phyloP scores from a whole-genome alignment of 2,329 filamentous ascomycete species.

The Dryadomyces sulphureus region DNA sequence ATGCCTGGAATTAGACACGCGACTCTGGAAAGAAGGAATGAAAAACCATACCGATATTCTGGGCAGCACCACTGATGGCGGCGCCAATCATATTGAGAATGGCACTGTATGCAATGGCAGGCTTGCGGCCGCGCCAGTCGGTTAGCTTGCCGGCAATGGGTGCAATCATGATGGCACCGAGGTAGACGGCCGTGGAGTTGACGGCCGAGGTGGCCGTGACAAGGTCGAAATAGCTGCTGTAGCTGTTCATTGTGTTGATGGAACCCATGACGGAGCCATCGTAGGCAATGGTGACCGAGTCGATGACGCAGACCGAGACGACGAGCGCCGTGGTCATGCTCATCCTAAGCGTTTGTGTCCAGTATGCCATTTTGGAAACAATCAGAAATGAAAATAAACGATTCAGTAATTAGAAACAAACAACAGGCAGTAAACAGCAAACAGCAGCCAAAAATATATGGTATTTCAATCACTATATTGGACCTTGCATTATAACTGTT shows the following conservation, averaged over 20 bases:
- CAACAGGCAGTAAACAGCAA: not conserved
- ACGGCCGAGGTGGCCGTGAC: conserved; percentile 18
- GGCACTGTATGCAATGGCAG: conserved; percentile 5
- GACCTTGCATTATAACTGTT: no score
- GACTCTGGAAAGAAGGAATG: no score
- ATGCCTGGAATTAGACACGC: conserved; percentile 7
- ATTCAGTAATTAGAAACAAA: not conserved
- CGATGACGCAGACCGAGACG: conserved; percentile 7
- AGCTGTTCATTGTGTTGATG: conserved; percentile 20
- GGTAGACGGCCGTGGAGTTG: conserved; percentile 15
- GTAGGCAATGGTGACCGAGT: conserved; percentile 14
- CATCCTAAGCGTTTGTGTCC: conserved; percentile 7
- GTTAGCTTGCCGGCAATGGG: conserved; percentile 12
- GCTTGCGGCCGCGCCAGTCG: conserved; percentile 14
- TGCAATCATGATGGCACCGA: conserved; percentile 13
- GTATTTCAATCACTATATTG: no score
- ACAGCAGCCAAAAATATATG: no score
- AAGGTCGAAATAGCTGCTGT: conserved; percentile 18
- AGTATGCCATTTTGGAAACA: not conserved
- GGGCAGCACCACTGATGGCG: conserved; percentile 11
- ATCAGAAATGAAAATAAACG: not conserved
- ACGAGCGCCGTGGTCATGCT: conserved; percentile 12
- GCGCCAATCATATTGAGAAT: conserved; percentile 14
- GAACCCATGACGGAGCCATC: conserved; percentile 19
- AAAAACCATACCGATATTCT: conserved; percentile 11